Evolutionary conservation across 306 rosid genomes (phyloP), one percentile per base, ranked within the genome.

Genomic region (Casuarina glauca): DNA sequence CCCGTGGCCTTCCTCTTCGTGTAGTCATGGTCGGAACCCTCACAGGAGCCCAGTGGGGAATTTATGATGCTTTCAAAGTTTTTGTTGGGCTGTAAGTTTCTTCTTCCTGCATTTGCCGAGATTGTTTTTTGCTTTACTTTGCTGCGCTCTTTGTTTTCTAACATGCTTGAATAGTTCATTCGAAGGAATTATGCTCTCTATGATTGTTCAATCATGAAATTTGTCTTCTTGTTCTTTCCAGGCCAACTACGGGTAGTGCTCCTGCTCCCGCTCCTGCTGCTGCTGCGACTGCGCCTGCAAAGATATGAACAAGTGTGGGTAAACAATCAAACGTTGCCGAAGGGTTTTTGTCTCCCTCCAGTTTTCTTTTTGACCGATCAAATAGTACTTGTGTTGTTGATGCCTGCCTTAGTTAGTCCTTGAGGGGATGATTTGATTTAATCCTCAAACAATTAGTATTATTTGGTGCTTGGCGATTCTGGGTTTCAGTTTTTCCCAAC

Each of bases 1-100:
- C 97, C 52, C 94, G 97, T 1, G 97, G 97, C 66, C 93, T 91
- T 83, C 94, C 94, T 58, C 89, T 91, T 71, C 94, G 97, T 75
- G 87, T 91, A 63, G 75, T 84, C 66, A 91, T 88, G 97, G 78
- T 91, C 60, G 97, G 97, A 82, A 91, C 94, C 42, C 90, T 91
- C 46, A 87, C 93, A 0, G 97, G 87, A 55, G 83, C 83, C 1
- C 97, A 91, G 36, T 91, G 97, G 97, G 83, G 78, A 68, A 81
- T 91, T 58, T 91, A 91, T 54, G 97, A 91, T 74, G 66, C 94
- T 38, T 85, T 84, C 60, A 91, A 91, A 87, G 97, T 91, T 58
- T 85, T 78, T 62, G 83, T 90, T 9, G 97, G 97, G 2, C 82
- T 91, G 97, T 91, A 85, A 90, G 97, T 74, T 73, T 76, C 26